Evolutionary conservation across 129 eudicot genomes (phyloP).

Genomic region (Flaveria linearis): DNA sequence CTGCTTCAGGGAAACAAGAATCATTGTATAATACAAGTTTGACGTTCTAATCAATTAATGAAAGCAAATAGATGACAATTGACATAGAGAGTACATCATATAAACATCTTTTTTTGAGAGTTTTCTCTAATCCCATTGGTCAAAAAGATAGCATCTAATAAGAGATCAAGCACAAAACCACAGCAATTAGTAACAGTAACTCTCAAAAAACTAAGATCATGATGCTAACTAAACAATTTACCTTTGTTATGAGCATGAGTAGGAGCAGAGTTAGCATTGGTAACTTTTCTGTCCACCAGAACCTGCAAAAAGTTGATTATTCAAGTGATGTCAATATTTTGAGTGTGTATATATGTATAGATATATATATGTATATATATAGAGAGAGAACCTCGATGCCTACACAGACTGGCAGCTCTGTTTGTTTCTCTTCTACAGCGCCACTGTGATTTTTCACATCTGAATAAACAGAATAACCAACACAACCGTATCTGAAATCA

Average conservation of each 20-base stretch:
- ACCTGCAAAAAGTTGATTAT: slow-evolving; percentile 42
- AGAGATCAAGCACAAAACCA: not conserved
- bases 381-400: slow-evolving; percentile 69
- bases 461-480: slow-evolving; percentile 83
- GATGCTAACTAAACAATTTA: slow-evolving; percentile 31
- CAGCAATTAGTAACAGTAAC: slow-evolving; percentile 9
- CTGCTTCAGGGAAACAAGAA: not conserved
- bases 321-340: not conserved
- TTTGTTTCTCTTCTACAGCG: slow-evolving; percentile 46
- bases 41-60: not conserved
- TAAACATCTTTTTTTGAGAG: not conserved
- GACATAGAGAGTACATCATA: not conserved
- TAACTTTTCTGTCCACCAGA: slow-evolving; percentile 60
- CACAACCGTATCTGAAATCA: slow-evolving; percentile 85
- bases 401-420: slow-evolving; percentile 75
- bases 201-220: slow-evolving; percentile 9
- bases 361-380: not conserved
- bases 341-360: not conserved
- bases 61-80: not conserved
- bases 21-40: not conserved
- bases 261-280: slow-evolving; percentile 51
- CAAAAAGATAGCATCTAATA: not conserved
- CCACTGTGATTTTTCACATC: slow-evolving; percentile 50
- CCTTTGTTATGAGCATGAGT: slow-evolving; percentile 74
- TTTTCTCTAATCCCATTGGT: not conserved